Percentiles rank a stretch among this genome's conserved stretches.
phyloP scores from a whole-genome alignment of 805 yeast genomes.

The Diddensiella santjacobensis region DNA sequence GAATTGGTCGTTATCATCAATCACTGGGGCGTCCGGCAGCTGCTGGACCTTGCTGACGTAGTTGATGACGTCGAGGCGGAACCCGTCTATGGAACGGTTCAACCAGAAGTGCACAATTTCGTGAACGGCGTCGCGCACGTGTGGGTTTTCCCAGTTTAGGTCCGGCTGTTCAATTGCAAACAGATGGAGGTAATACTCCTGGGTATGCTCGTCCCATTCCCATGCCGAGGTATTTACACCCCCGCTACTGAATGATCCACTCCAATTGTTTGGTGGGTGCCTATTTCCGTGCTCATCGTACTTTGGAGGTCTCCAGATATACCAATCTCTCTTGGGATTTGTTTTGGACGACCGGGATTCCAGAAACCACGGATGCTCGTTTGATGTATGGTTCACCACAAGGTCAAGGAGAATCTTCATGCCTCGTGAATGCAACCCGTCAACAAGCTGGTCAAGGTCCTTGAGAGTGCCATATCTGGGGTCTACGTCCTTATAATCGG shows the following conservation, averaged over 20 bases:
- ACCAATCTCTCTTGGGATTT: conserved; percentile 59
- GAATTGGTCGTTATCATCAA: conserved; percentile 38
- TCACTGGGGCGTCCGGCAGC: conserved; percentile 48
- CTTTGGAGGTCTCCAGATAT: conserved; percentile 51
- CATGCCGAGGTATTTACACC: conserved; percentile 46
- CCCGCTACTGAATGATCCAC: conserved; percentile 40
- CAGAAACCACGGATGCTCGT: conserved; percentile 55
- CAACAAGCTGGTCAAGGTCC: conserved; percentile 48
- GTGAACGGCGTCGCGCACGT: conserved; percentile 38
- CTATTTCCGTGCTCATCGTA: conserved; percentile 46
- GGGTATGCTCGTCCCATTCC: conserved; percentile 51
- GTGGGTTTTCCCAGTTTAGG: conserved; percentile 55
- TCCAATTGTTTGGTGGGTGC: conserved; percentile 57
- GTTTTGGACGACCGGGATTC: conserved; percentile 49
- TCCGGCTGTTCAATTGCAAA: conserved; percentile 58
- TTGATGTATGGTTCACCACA: conserved; percentile 57
- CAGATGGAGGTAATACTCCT: conserved; percentile 52
- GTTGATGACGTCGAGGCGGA: conserved; percentile 55
- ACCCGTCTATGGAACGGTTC: conserved; percentile 54
- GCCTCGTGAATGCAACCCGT: conserved; percentile 45
- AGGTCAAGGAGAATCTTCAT: conserved; percentile 52
- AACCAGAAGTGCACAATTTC: conserved; percentile 52
- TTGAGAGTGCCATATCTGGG: conserved; percentile 51
- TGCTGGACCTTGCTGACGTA: conserved; percentile 47
- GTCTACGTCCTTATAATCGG: conserved; percentile 50